Evolutionary conservation across 1,284 basidiomycete genomes (phyloP).

Genomic region (Cryptococcus sp.): DNA sequence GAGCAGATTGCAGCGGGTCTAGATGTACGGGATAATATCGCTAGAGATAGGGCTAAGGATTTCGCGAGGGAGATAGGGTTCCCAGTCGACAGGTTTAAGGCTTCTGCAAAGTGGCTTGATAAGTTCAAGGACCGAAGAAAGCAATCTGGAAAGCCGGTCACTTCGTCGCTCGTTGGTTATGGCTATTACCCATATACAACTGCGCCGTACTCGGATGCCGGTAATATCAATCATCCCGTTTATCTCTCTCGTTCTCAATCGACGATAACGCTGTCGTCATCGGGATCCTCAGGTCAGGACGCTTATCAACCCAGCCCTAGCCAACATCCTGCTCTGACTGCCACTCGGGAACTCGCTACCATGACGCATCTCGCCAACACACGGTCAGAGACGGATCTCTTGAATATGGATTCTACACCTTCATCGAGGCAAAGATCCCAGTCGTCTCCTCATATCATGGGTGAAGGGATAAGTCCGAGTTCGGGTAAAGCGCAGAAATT

Average conservation of each 20-base stretch:
- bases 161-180: conserved; percentile 11
- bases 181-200: conserved; percentile 15
- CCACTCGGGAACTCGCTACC: conserved; percentile 4
- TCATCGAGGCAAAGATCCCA: conserved; percentile 28
- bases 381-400: conserved; percentile 26
- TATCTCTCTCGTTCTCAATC: conserved; percentile 34
- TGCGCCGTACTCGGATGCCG: conserved; percentile 12
- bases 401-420: conserved; percentile 17
- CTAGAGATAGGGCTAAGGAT: conserved; percentile 47
- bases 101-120: conserved; percentile 53
- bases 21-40: conserved; percentile 44
- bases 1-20: conserved; percentile 35
- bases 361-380: conserved; percentile 13
- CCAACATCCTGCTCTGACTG: not conserved
- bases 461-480: conserved; percentile 24
- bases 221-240: conserved; percentile 10
- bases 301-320: conserved; percentile 13
- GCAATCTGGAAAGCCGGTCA: conserved; percentile 18
- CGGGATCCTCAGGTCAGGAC: conserved; percentile 32
- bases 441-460: conserved; percentile 32
- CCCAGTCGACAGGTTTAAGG: conserved; percentile 49
- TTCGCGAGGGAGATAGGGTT: conserved; percentile 48
- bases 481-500: conserved; percentile 30
- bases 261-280: conserved; percentile 32
- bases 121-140: conserved; percentile 44